Evolutionary conservation across 2,329 filamentous ascomycete genomes (phyloP), one percentile per base, ranked within the genome.

Genomic region (Venturia asperata): DNA sequence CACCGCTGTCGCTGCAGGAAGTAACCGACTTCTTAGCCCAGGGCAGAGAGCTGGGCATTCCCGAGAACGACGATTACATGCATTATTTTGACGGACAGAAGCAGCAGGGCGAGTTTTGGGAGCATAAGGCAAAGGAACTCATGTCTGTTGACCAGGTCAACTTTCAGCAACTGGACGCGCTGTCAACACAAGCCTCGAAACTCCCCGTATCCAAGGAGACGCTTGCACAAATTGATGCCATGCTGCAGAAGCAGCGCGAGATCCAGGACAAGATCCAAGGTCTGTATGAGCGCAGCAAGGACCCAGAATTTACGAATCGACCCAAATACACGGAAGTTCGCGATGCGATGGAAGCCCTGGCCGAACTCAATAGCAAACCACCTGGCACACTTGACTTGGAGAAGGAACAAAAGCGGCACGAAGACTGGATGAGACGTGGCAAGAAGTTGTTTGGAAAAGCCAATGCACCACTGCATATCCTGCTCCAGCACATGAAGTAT

Each of bases 401-500:
- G 73, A 92, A 91, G 68, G 92, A 97, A 74, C 89, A 94, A 69
- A 96, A 94, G 73, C 87, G 91, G 9, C 94, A 97, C 70, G 94
- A 99, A 74, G 94, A 99, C 75, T 99, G 94, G 94, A 99, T 99
- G 93, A 85, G 94, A 41, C 91, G 91, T 72, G 94, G 94, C 62
- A 99, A 99, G 79, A 97, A 97, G 75, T 79, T 99, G 0, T 99
- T 99, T 72, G 94, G 94, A 63, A 99, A 99, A 76, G 94, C 94
- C 1, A 99, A 99, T 73, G 94, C 94, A 1, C 94, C 94, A 1
- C 81, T 99, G 15, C 94, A 99, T 75, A 99, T 99, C 68, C 82
- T 99, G 37, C 94, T 93, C 72, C 89, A 88, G 66, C 93, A 99
- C 70, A 92, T 99, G 85, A 89, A 95, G 70, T 90, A 94, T 72